Evolutionary conservation across 306 rosid genomes (phyloP), one percentile per base, ranked within the genome.

Genomic region (Hippophae tibetana): DNA sequence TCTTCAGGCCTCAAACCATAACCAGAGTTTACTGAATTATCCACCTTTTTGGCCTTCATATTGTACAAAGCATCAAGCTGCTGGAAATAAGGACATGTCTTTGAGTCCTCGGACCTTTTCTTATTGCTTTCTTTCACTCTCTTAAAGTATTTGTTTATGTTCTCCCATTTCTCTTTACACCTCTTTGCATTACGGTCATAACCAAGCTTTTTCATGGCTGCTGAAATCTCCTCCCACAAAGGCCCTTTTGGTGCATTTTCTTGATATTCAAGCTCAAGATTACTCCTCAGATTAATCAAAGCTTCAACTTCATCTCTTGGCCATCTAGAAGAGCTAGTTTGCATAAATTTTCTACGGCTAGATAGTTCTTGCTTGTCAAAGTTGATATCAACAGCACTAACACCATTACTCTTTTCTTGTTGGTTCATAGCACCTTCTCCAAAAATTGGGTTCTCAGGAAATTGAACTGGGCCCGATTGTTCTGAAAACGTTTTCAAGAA

Each of bases 1-100:
- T 81, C 97, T 79, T 89, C 95, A 2, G 97, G 87, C 77, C 75
- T 86, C 71, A 78, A 65, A 58, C 83, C 82, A 8, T 50, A 54
- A 10, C 73, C 75, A 13, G 81, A 68, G 72, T 63, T 60, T 43
- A n/a, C 57, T 8, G 80, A 71, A 31, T 57, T 72, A 18, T 72
- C 76, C 10, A 11, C 64, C 63, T 12, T 61, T 5, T 13, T n/a
- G 10, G 59, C 63, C 6, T 52, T 52, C 63, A 45, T 58, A 8
- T 54, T 3, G 61, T 63, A 63, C 10, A 70, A 51, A 41, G 44
- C 65, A 63, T 64, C 65, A 60, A 70, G 52, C 38, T 57, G 69
- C 38, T 63, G 56, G 45, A 70, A 63, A 38, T 70, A 63, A 18
- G 65, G 63, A 40, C 65, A 63, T 55, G 63, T 57, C 40, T 63